phyloP scores from a whole-genome alignment of 2,329 filamentous ascomycete genomes.

The Corinectria fuckeliana region DNA sequence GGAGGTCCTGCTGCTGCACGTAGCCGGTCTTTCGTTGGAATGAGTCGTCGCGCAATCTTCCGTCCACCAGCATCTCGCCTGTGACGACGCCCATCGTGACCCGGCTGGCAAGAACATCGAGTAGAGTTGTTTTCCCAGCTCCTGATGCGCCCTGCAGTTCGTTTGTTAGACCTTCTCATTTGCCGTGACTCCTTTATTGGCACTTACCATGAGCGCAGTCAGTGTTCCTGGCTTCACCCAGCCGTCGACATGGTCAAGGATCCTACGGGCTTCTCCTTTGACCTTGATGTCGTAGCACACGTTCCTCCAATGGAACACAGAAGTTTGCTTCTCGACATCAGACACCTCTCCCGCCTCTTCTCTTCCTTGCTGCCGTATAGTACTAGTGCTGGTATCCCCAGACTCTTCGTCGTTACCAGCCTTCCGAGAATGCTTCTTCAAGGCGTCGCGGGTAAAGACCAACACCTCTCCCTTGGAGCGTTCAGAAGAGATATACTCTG shows the following conservation, averaged over 20 bases:
- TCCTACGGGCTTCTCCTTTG: constrained; percentile 51
- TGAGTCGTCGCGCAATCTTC: constrained; percentile 69
- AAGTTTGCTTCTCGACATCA: constrained; percentile 27
- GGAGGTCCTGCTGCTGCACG: constrained; percentile 82
- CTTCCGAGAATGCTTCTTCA: constrained; percentile 46
- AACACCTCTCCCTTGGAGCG: constrained; percentile 18
- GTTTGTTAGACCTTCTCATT: constrained; percentile 57
- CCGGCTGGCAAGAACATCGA: constrained; percentile 81
- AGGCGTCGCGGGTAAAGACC: constrained; percentile 13
- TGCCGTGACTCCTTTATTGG: constrained; percentile 64
- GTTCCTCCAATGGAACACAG: constrained; percentile 71
- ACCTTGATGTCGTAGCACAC: constrained; percentile 70
- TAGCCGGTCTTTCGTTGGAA: constrained; percentile 86
- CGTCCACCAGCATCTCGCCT: constrained; percentile 73
- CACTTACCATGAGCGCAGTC: constrained; percentile 69
- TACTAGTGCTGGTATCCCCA: neutral
- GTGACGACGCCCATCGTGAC: constrained; percentile 83
- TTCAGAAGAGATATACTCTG: constrained; percentile 11
- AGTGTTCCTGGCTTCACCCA: constrained; percentile 76
- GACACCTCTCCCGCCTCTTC: constrained; percentile 1
- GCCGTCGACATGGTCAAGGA: constrained; percentile 73
- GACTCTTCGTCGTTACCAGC: constrained; percentile 73
- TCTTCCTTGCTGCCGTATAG: neutral
- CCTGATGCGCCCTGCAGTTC: constrained; percentile 64
- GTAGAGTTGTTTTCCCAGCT: constrained; percentile 83